Percentiles rank a stretch among this genome's conserved stretches.
phyloP scores from a whole-genome alignment of 2,329 filamentous ascomycete species.

The Reticulascus tulasneorum region DNA sequence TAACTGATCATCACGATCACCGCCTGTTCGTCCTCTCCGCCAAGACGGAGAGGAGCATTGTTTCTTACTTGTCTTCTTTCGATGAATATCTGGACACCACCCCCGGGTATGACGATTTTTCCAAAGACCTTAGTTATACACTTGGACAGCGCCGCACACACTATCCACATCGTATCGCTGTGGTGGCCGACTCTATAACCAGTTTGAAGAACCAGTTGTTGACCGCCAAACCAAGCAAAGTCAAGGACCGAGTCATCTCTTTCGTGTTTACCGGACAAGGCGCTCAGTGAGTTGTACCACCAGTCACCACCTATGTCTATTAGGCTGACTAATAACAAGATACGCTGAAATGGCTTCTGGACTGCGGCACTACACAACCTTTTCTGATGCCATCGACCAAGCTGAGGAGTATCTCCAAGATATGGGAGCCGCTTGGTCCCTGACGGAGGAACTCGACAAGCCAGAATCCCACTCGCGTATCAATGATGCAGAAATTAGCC shows the following conservation, averaged over 20 bases:
- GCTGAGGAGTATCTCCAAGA: slow-evolving; percentile 15
- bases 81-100: slow-evolving; percentile 14
- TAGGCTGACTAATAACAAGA: background rate
- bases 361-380: slow-evolving; percentile 4
- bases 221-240: background rate
- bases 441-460: slow-evolving; percentile 22
- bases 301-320: slow-evolving; percentile 17
- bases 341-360: background rate
- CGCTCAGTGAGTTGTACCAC: slow-evolving; percentile 25
- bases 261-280: slow-evolving; percentile 31
- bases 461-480: slow-evolving; percentile 15
- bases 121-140: slow-evolving; percentile 20
- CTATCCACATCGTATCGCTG: slow-evolving; percentile 14
- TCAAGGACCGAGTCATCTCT: background rate
- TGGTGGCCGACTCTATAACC: background rate
- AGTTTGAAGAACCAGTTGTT: slow-evolving; percentile 11
- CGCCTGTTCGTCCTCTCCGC: no score
- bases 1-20: no score
- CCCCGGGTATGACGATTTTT: slow-evolving; percentile 1
- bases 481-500: slow-evolving; percentile 23
- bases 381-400: slow-evolving; percentile 16
- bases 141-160: slow-evolving; percentile 23
- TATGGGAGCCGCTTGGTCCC: slow-evolving; percentile 21
- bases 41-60: no score
- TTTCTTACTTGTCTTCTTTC: slow-evolving; percentile 18